These are phyloP conservation scores for Aspergillus haitiensis DNA, from an alignment of 495 filamentous ascomycete genomes.

Conservation along the genomic window DNA sequence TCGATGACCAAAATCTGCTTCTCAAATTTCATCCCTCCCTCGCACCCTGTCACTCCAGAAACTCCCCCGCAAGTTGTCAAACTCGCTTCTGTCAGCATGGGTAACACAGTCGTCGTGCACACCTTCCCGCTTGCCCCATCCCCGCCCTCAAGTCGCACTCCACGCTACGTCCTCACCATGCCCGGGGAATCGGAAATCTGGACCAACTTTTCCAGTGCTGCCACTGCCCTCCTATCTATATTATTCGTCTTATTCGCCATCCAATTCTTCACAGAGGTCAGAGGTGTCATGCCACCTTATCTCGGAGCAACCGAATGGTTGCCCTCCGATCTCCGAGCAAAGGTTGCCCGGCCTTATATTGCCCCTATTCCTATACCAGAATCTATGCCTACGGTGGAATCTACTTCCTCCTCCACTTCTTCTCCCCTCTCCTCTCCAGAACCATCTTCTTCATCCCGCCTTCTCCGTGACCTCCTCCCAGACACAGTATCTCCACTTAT, in stretches of 20 bases:
- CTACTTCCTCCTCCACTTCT: too few species aligned
- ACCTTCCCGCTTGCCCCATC: slow-evolving; percentile 70
- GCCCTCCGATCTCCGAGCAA: slow-evolving; percentile 34
- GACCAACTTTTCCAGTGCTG: slow-evolving; percentile 45
- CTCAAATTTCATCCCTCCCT: slow-evolving; percentile 65
- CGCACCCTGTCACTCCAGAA: slow-evolving; percentile 45
- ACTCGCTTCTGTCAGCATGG: slow-evolving; percentile 81
- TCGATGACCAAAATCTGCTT: slow-evolving; percentile 85
- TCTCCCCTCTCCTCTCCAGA: too few species aligned
- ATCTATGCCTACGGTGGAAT: too few species aligned
- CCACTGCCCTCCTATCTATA: slow-evolving; percentile 53
- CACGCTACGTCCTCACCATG: slow-evolving; percentile 68
- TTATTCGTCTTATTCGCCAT: slow-evolving; percentile 59
- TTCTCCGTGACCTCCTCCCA: slow-evolving; percentile 11
- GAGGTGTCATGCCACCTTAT: slow-evolving; percentile 58
- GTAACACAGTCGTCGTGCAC: slow-evolving; percentile 82
- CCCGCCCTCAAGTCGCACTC: slow-evolving; percentile 45
- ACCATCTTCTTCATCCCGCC: not conserved
- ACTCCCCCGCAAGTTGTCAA: slow-evolving; percentile 64
- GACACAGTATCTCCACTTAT: slow-evolving; percentile 14
- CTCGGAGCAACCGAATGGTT: slow-evolving; percentile 54
- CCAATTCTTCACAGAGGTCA: slow-evolving; percentile 67
- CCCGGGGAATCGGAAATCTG: slow-evolving; percentile 53
- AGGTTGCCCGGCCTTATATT: slow-evolving; percentile 23
- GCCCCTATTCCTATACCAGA: slow-evolving; percentile 5